phyloP scores from a whole-genome alignment of 2,329 filamentous ascomycete species.

The Hypoxylon sp. region DNA sequence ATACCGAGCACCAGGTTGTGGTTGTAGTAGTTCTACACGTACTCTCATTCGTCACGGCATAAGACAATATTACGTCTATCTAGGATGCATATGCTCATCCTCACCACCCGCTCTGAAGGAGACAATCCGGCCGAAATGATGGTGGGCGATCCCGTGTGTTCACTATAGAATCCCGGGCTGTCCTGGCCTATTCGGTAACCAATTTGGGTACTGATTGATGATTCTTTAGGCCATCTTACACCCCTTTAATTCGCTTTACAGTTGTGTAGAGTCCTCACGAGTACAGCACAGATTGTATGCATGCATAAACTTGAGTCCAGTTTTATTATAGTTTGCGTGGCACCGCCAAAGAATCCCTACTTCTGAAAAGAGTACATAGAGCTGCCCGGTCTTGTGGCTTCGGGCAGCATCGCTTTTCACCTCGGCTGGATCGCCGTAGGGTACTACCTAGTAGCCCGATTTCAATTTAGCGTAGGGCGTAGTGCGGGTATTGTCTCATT shows the following conservation, averaged over 20 bases:
- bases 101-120: constrained; percentile 7
- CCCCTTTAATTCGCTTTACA: constrained; percentile 19
- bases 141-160: constrained; percentile 15
- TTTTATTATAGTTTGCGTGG: constrained; percentile 33
- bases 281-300: constrained; percentile 22
- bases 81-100: constrained; percentile 1
- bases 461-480: constrained; percentile 33
- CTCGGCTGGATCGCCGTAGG: constrained; percentile 41
- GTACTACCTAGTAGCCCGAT: constrained; percentile 31
- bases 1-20: constrained; percentile 10
- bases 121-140: constrained; percentile 39
- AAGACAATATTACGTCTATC: constrained; percentile 14
- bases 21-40: constrained; percentile 12
- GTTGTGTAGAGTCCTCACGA: constrained; percentile 24
- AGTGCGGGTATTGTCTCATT: constrained; percentile 30
- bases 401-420: constrained; percentile 28
- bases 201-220: constrained; percentile 34
- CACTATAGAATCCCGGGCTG: constrained; percentile 26
- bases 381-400: constrained; percentile 20
- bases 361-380: constrained; percentile 19
- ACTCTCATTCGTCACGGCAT: constrained; percentile 7
- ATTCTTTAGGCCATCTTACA: constrained; percentile 32
- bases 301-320: constrained; percentile 36
- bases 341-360: constrained; percentile 23
- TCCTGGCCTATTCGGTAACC: constrained; percentile 32